These are phyloP conservation scores for Panaeolus cyanescens DNA, from an alignment of 768 basidiomycete genomes.

Conservation along the genomic window DNA sequence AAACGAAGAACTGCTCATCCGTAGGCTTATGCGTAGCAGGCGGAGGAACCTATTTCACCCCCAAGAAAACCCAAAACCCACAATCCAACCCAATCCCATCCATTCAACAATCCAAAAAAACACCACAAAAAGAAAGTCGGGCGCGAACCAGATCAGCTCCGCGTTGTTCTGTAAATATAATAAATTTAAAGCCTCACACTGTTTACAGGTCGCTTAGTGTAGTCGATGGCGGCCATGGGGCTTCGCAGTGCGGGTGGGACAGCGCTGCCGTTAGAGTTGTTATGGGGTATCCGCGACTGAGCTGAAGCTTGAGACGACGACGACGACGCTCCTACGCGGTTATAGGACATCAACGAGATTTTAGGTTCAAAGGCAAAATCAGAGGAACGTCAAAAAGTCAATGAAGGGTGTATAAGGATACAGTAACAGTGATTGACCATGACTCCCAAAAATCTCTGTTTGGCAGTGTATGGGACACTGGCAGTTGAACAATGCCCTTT, in stretches of 20 bases:
- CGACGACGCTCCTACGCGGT: neutral
- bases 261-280: neutral
- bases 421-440: neutral
- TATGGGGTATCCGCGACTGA: neutral
- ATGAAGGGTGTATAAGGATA: neutral
- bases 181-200: neutral
- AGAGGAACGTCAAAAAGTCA: neutral
- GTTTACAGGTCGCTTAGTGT: slow-evolving; percentile 8
- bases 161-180: neutral
- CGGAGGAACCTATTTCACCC: slow-evolving; percentile 58
- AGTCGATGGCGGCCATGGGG: slow-evolving; percentile 7
- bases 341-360: neutral
- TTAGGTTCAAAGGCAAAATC: neutral
- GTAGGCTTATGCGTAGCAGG: slow-evolving; percentile 66
- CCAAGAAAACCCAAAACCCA: too few species aligned
- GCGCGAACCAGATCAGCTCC: neutral
- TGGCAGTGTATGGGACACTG: slow-evolving; percentile 3
- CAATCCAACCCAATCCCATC: too few species aligned
- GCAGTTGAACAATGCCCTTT: neutral
- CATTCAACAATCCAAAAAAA: neutral
- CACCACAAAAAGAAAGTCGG: neutral
- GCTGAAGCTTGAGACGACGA: neutral
- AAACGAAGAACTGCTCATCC: slow-evolving; percentile 71
- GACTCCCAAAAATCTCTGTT: slow-evolving; percentile 3
- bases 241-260: neutral